Conservation (phyloP, 805 yeast genomes). For the Wickerhamomyces sydowiorum region DNA sequence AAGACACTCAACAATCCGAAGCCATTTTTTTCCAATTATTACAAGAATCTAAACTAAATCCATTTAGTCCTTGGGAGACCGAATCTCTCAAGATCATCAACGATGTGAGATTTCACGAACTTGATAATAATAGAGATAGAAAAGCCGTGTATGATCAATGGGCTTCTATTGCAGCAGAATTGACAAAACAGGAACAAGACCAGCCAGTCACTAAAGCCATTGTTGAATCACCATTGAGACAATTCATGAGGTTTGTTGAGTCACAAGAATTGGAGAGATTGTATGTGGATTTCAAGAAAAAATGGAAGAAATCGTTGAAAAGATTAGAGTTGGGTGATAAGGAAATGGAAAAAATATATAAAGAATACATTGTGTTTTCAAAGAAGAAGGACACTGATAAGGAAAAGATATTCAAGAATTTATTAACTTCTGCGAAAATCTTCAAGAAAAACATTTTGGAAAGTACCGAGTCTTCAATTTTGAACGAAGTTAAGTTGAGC, state of each 20-base stretch:
- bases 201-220: background rate
- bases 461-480: background rate
- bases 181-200: slow-evolving; percentile 4
- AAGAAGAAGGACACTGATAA: slow-evolving; percentile 14
- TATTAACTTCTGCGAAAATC: slow-evolving; percentile 12
- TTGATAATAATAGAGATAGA: slow-evolving; percentile 30
- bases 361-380: slow-evolving; percentile 24
- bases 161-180: slow-evolving; percentile 23
- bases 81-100: slow-evolving; percentile 34
- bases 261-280: slow-evolving; percentile 22
- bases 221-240: slow-evolving; percentile 10
- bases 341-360: slow-evolving; percentile 31
- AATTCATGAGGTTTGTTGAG: slow-evolving; percentile 25
- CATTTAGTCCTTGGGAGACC: slow-evolving; percentile 42
- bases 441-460: slow-evolving; percentile 12
- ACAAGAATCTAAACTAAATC: slow-evolving; percentile 29
- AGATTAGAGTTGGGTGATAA: slow-evolving; percentile 24
- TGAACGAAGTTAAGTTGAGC: background rate
- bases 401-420: slow-evolving; percentile 10
- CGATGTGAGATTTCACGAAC: slow-evolving; percentile 35
- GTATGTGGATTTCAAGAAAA: slow-evolving; percentile 35
- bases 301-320: slow-evolving; percentile 23
- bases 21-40: slow-evolving; percentile 30
- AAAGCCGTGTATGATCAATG: slow-evolving; percentile 40
- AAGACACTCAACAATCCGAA: slow-evolving; percentile 4